Base-by-base conservation (phyloP, 2,329 filamentous ascomycete species). In the Fusarium succisae region DNA sequence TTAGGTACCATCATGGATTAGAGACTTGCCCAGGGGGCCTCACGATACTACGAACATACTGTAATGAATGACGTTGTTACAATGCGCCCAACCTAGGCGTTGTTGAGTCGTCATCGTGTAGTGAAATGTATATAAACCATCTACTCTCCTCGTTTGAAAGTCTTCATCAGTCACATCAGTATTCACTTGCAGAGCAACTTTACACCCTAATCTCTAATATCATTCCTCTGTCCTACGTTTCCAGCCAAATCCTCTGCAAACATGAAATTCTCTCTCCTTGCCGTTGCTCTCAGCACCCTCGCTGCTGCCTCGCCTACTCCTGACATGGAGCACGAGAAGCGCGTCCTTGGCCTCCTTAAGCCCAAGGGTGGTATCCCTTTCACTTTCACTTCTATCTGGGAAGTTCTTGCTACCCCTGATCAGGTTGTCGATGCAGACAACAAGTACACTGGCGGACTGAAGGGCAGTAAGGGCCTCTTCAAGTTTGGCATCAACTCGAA, bases 401-500 rank as follows among this genome's bases (percentile, higher is more conserved):
- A 82, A 45, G 80, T 89, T 65, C 78, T 83, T 48, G 87, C 87
- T 22, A 85, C 81, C 8, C 87, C 87, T 3, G 82, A 86, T 47
- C 81, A 89, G 73, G 87, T 89, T 66, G 84, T 88, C 72, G 82
- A 86, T 70, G 79, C 78, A 53, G 82, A 82, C 11, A 82, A 80
- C 59, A 63, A 78, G 59, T 76, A 72, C 32, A 83, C 81, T 3
- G 83, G 83, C 32, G 86, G 86, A 12, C 79, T 86, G 18, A 75
- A 80, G 44, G 85, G 85, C 39, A 83, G 85, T 44, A 79, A 80
- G 41, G 87, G 87, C 26, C 79, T 84, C 66, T 90, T 86, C 83
- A 84, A 86, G 75, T 87, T 85, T 74, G 87, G 86, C 70, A 84
- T 90, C 80, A 89, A 89, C 82, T 81, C 83, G 35, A 74, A 81